Percentiles rank a stretch among this genome's conserved stretches.
Conservation (phyloP, 2,329 filamentous ascomycete species). For the Fusarium clavum region DNA sequence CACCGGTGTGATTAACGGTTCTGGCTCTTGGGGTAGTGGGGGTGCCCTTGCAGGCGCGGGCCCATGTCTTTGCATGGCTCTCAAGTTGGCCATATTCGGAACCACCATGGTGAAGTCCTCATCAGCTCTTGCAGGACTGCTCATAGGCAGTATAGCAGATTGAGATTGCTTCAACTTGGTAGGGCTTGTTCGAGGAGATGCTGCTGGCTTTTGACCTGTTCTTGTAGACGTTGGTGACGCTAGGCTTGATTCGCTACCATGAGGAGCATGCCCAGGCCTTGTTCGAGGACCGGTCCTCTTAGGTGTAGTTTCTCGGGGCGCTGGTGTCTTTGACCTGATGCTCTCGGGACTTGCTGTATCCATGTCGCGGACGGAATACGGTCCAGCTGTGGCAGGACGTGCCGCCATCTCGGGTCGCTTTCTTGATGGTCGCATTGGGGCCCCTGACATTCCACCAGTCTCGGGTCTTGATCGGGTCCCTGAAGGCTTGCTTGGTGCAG, state of each 20-base stretch:
- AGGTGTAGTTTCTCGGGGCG: constrained; percentile 64
- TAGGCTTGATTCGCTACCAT: constrained; percentile 63
- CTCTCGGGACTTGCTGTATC: constrained; percentile 60
- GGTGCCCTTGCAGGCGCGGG: constrained; percentile 35
- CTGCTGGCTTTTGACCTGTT: constrained; percentile 49
- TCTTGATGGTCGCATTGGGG: constrained; percentile 71
- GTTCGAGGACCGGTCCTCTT: constrained; percentile 61
- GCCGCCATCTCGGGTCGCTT: constrained; percentile 68
- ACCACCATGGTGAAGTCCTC: constrained; percentile 67
- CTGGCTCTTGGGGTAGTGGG: constrained; percentile 22
- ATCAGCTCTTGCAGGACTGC: constrained; percentile 61
- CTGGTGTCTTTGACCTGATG: constrained; percentile 63
- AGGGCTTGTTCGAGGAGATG: constrained; percentile 58
- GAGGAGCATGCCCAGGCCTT: constrained; percentile 61
- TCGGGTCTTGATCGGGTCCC: constrained; percentile 57
- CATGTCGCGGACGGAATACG: constrained; percentile 69
- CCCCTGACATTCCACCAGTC: constrained; percentile 70
- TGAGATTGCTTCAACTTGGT: constrained; percentile 53
- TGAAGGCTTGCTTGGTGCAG: constrained; percentile 51
- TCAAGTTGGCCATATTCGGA: constrained; percentile 58
- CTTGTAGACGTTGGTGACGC: constrained; percentile 57
- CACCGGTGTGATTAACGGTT: constrained; percentile 24
- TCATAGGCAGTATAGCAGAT: constrained; percentile 43
- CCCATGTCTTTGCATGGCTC: constrained; percentile 41
- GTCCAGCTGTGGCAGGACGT: constrained; percentile 72